Base-by-base conservation (phyloP, 1,284 basidiomycete species). In the Tilletia caries region DNA sequence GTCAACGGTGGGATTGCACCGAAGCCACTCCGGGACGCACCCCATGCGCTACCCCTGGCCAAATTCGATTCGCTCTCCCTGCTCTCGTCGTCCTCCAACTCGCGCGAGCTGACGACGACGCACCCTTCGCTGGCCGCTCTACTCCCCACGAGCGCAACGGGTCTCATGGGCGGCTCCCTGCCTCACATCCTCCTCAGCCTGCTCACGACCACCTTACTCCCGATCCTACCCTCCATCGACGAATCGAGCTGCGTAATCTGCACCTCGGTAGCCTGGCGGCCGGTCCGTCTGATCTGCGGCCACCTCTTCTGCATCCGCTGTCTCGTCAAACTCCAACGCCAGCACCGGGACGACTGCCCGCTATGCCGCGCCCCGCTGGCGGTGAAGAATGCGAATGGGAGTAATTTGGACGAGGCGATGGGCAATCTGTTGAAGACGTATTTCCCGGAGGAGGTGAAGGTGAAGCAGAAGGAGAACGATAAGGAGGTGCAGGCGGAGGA, bases 301-400 rank as follows among this genome's bases (percentile, higher is more conserved):
- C 95, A 97, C 83, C 85, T 95, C n/a, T 96, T 96, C 84, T 97
- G 94, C 77, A 92, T 88, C 69, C 88, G 89, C 65, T 96, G 94
- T 83, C 86, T 98, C 20, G 92, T 93, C 64, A 96, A 97, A 85
- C 91, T 98, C 89, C 95, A 98, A 85, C 92, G 91, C 79, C 86
- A 90, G 18, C 89, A 89, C 0, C 89, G 91, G 76, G 88, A 86
- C 13, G 86, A 91, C 73, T 98, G 95, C 83, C 95, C 95, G 0
- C 88, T 96, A 81, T 98, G 95, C 82, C 69, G 81, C 2, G 71
- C 76, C 0, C 71, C 72, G 13, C 70, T 73, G 29, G 80, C 71
- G 1, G 81, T 82, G 52, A 71, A 70, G 67, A 75, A 71, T n/a
- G 81, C 81, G 15, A 80, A 82, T 62, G 72, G 71, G 3, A 52